A percentile compares a stretch with the other conserved stretches of the same genome.
These are phyloP conservation scores for Panicum miliaceum DNA, from an alignment of 176 grass and related monocot genomes.

Conservation along the genomic window DNA sequence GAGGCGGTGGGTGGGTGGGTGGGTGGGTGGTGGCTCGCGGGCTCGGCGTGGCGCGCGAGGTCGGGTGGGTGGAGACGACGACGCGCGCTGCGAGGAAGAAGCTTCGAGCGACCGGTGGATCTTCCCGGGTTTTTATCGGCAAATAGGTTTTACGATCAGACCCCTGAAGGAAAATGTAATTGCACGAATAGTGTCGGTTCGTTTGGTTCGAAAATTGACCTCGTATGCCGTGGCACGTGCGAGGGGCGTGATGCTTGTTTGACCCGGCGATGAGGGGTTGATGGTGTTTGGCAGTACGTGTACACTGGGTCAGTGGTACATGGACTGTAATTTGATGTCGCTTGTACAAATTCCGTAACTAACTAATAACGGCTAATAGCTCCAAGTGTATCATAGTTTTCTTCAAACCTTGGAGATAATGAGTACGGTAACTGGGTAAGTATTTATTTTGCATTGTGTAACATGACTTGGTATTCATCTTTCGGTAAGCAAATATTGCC, in stretches of 20 bases:
- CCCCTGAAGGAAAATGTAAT: neutral
- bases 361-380: too few relatives aligned
- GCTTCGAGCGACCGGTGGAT: constrained; percentile 42
- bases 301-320: neutral
- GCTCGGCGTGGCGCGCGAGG: constrained; percentile 15
- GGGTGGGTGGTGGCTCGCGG: neutral
- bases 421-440: too few relatives aligned
- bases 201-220: constrained; percentile 2
- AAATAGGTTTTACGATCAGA: neutral
- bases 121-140: constrained; percentile 41
- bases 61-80: neutral
- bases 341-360: neutral
- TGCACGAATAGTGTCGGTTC: neutral
- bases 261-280: neutral
- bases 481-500: too few relatives aligned
- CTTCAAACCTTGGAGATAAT: too few relatives aligned
- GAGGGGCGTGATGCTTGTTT: neutral
- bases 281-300: neutral
- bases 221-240: constrained; percentile 12
- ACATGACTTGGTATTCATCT: too few relatives aligned
- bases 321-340: neutral
- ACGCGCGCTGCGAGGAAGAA: constrained; percentile 35
- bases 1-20: neutral
- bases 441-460: too few relatives aligned
- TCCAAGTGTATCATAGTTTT: too few relatives aligned